These are phyloP conservation scores for Calcarisporium arbuscula DNA, from an alignment of 2,329 filamentous ascomycete genomes.

Conservation along the genomic window DNA sequence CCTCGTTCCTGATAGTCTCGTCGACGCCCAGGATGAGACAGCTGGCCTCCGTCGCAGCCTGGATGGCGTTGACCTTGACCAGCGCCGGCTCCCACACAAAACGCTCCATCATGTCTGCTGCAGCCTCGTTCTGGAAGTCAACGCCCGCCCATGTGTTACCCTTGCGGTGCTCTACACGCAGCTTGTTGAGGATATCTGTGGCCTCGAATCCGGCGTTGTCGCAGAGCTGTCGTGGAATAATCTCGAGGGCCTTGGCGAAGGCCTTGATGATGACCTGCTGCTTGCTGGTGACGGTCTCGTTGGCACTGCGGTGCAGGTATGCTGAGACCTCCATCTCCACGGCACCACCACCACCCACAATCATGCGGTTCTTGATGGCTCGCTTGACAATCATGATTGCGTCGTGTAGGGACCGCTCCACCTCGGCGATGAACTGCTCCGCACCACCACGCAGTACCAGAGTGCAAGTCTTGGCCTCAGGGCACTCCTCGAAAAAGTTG, in stretches of 20 bases:
- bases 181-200: conserved; percentile 92
- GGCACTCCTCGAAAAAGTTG: conserved; percentile 98
- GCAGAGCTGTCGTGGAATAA: conserved; percentile 93
- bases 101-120: conserved; percentile 86
- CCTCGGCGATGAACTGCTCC: conserved; percentile 98
- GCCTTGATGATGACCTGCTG: conserved; percentile 97
- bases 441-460: conserved; percentile 90
- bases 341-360: conserved; percentile 92
- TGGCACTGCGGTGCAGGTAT: conserved; percentile 86
- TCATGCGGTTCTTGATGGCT: conserved; percentile 87
- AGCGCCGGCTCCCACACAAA: conserved; percentile 98
- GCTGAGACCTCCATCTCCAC: conserved; percentile 95
- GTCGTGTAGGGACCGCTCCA: conserved; percentile 94
- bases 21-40: conserved; percentile 95
- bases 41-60: conserved; percentile 89
- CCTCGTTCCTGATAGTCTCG: conserved; percentile 98
- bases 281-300: conserved; percentile 88
- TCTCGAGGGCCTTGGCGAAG: conserved; percentile 93
- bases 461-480: conserved; percentile 93
- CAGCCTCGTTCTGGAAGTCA: conserved; percentile 87
- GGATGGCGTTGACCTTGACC: conserved; percentile 95
- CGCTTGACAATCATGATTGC: conserved; percentile 99
- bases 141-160: conserved; percentile 92
- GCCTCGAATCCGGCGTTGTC: conserved; percentile 98
- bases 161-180: conserved; percentile 93